Conservation (phyloP, 2,329 filamentous ascomycete genomes). For the Aureobasidium sp. region DNA sequence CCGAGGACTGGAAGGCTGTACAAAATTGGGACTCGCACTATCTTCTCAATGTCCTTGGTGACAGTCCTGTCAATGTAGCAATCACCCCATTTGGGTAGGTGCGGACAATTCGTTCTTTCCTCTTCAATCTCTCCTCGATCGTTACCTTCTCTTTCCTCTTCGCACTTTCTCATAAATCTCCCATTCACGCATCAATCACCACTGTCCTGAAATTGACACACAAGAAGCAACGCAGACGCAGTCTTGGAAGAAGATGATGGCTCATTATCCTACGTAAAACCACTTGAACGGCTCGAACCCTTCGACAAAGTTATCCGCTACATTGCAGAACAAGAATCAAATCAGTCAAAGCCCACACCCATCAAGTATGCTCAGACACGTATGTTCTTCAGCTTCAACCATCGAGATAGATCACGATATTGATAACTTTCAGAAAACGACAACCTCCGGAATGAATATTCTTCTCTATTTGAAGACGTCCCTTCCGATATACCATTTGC, state of each 20-base stretch:
- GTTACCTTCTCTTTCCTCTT: not conserved
- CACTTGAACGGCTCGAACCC: constrained; percentile 69
- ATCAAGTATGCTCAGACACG: constrained; percentile 81
- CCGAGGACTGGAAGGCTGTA: constrained; percentile 68
- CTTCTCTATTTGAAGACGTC: constrained; percentile 67
- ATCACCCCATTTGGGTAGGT: constrained; percentile 76
- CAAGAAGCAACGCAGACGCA: constrained; percentile 56
- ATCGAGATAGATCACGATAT: not conserved
- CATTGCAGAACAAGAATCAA: constrained; percentile 66
- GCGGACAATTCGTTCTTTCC: constrained; percentile 22
- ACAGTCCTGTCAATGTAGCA: constrained; percentile 74
- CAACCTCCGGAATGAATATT: constrained; percentile 80
- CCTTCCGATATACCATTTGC: constrained; percentile 73
- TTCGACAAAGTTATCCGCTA: constrained; percentile 71
- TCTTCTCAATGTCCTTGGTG: constrained; percentile 61
- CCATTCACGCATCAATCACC: not conserved
- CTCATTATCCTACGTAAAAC: constrained; percentile 68
- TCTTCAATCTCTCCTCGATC: not conserved
- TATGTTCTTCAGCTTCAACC: constrained; percentile 42
- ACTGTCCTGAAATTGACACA: not conserved
- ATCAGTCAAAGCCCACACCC: constrained; percentile 18
- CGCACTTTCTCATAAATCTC: not conserved
- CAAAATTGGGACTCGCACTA: constrained; percentile 69
- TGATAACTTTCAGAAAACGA: constrained; percentile 69
- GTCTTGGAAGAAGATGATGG: constrained; percentile 70